Conservation (phyloP, 495 filamentous ascomycete species). For the Penicillium fimorum region DNA sequence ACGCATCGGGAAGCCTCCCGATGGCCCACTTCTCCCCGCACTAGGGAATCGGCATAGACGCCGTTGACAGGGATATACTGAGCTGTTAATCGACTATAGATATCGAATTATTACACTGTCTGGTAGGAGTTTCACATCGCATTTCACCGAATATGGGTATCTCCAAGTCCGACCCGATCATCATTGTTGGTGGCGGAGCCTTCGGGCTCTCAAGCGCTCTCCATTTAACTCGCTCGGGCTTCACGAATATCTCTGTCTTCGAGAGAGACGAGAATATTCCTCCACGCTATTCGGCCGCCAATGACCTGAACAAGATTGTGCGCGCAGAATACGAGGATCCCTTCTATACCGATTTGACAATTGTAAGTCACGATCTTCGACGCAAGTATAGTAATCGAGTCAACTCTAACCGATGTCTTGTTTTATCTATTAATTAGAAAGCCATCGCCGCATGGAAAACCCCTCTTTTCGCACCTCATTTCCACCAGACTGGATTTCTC, state of each 20-base stretch:
- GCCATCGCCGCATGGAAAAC: slow-evolving; percentile 52
- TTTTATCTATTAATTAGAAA: slow-evolving; percentile 31
- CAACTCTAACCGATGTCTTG: slow-evolving; percentile 14
- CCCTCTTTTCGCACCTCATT: slow-evolving; percentile 52
- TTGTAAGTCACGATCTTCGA: slow-evolving; percentile 23
- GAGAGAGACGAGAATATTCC: slow-evolving; percentile 27
- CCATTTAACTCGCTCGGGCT: slow-evolving; percentile 47
- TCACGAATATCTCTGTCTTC: slow-evolving; percentile 43
- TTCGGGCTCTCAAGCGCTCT: slow-evolving; percentile 54
- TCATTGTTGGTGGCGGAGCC: slow-evolving; percentile 46
- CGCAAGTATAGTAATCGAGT: slow-evolving; percentile 6
- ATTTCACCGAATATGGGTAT: slow-evolving; percentile 16
- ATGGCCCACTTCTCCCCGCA: slow-evolving; percentile 10
- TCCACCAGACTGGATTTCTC: slow-evolving; percentile 55
- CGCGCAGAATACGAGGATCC: slow-evolving; percentile 54
- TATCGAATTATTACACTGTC: background rate
- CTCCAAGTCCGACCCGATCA: slow-evolving; percentile 24
- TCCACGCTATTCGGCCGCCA: slow-evolving; percentile 42
- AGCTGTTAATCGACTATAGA: background rate
- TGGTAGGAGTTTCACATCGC: background rate
- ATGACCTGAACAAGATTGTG: slow-evolving; percentile 55
- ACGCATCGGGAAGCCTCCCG: slow-evolving; percentile 9
- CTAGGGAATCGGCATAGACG: background rate
- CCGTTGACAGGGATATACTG: background rate
- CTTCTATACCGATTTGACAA: slow-evolving; percentile 49